These are phyloP conservation scores for Populus hybrid DNA, from an alignment of 441 rosid species.

Conservation along the genomic window DNA sequence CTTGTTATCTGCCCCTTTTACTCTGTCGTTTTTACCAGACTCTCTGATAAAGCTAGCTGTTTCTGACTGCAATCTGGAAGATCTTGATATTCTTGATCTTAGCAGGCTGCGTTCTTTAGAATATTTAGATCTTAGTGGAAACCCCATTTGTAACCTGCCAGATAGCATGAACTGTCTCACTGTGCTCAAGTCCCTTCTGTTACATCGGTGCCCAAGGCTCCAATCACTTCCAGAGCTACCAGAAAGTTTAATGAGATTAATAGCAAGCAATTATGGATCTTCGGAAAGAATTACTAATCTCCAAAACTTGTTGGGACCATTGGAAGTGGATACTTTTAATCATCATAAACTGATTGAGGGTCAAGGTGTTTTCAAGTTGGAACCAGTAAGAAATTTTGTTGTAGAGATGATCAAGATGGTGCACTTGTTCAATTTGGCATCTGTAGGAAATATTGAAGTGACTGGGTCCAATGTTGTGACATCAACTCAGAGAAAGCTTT, in stretches of 20 bases:
- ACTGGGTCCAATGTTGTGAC: constrained; percentile 5
- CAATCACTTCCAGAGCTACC: constrained; percentile 17
- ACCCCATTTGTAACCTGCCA: constrained; percentile 5
- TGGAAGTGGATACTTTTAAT: constrained; percentile 15
- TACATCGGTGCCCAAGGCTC: constrained; percentile 7
- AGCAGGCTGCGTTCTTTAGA: constrained; percentile 5
- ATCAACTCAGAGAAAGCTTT: constrained; percentile 11
- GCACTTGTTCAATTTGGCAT: constrained; percentile 1
- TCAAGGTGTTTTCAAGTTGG: constrained; percentile 17
- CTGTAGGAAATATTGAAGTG: constrained; percentile 1
- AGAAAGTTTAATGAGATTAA: constrained; percentile 10
- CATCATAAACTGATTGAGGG: constrained; percentile 21
- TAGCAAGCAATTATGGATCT: constrained; percentile 21
- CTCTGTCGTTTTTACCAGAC: not conserved
- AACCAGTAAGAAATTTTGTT: constrained; percentile 6
- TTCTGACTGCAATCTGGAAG: constrained; percentile 11
- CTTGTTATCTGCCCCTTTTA: not conserved
- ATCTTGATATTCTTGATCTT: not conserved
- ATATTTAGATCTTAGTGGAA: constrained; percentile 11
- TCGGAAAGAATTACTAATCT: constrained; percentile 16
- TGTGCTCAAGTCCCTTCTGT: not conserved
- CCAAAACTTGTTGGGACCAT: constrained; percentile 7
- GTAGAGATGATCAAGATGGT: constrained; percentile 5
- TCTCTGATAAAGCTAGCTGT: not conserved
- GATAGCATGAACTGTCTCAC: constrained; percentile 9